Conservation (phyloP, 2,329 filamentous ascomycete genomes). For the Exophiala xenobiotica region DNA sequence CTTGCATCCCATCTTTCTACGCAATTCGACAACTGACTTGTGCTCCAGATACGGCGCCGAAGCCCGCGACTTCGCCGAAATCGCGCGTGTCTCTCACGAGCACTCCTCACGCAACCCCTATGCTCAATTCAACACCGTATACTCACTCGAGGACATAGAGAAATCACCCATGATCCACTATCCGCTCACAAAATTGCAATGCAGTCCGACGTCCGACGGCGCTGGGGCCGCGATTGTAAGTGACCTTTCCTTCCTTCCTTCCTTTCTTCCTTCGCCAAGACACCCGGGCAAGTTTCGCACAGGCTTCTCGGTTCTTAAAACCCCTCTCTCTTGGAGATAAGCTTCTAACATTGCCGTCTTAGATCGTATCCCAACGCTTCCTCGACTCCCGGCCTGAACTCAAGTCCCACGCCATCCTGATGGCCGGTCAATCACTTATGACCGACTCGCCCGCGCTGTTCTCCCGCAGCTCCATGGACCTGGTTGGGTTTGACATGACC, state of each 20-base stretch:
- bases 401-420: conserved; percentile 74
- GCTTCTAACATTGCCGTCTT: background rate
- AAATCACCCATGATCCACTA: conserved; percentile 74
- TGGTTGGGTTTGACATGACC: conserved; percentile 87
- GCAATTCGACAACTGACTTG: conserved; percentile 2
- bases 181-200: conserved; percentile 93
- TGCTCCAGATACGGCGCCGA: conserved; percentile 71
- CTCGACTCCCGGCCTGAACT: conserved; percentile 84
- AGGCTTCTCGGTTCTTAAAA: too few species aligned
- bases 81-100: conserved; percentile 86
- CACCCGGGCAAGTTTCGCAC: too few species aligned
- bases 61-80: conserved; percentile 86
- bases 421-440: conserved; percentile 81
- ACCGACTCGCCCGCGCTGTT: conserved; percentile 83
- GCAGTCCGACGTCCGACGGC: conserved; percentile 93
- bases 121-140: conserved; percentile 94
- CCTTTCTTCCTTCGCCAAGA: too few species aligned
- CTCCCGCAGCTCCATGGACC: conserved; percentile 73
- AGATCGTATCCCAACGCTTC: conserved; percentile 81
- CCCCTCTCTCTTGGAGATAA: too few species aligned
- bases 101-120: conserved; percentile 92
- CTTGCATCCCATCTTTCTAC: too few species aligned
- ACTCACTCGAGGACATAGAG: conserved; percentile 79
- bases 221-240: conserved; percentile 72
- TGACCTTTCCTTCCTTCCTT: background rate